Base-by-base conservation (phyloP, 1,139 yeast species). In the Debaryomyces coudertii region DNA sequence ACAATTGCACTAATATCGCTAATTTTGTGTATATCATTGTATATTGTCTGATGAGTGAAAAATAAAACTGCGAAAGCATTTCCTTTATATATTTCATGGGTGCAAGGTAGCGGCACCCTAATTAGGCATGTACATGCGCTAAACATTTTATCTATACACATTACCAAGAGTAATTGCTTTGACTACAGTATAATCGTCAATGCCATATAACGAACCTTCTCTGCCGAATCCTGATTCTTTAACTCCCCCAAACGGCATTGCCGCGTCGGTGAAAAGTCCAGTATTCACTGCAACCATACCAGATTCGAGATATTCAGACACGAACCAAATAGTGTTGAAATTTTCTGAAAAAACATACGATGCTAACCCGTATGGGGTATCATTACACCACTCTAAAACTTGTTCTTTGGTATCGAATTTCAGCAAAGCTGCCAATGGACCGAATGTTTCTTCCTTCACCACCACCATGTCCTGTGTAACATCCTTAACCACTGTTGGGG, bases 251-350 rank as follows among this genome's bases (percentile, higher is more conserved):
- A 75, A 75, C 24, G 80, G 80, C 52, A 74, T 57, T 6, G 78
- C 71, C n/a, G 77, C 76, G 50, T 75, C 79, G 11, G 77, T 69
- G 51, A 75, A 70, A 7, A 66, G 58, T 2, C 79, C 79, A 4
- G 77, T 73, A 53, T 75, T 75, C 4, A 72, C 77, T 28, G 76
- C 68, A 12, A 75, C 72, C 79, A 75, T 75, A 22, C 80, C 80
- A 12, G 68, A 65, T 50, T 75, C 76, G 50, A 75, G 61, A 34
- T 55, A 65, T 53, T 72, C 77, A 11, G 73, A 67, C 56, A 72
- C 65, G 31, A 79, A 73, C 72, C 83, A 80, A 12, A 86, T 72
- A 36, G 84, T 83, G 51, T 79, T 71, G 47, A 86, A 66, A 48
- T 61, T 68, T 49, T 69, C 70, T 4, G 76, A 61, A 55, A 66